Conservation (phyloP, 2,329 filamentous ascomycete species). For the Zymoseptoria brevis region DNA sequence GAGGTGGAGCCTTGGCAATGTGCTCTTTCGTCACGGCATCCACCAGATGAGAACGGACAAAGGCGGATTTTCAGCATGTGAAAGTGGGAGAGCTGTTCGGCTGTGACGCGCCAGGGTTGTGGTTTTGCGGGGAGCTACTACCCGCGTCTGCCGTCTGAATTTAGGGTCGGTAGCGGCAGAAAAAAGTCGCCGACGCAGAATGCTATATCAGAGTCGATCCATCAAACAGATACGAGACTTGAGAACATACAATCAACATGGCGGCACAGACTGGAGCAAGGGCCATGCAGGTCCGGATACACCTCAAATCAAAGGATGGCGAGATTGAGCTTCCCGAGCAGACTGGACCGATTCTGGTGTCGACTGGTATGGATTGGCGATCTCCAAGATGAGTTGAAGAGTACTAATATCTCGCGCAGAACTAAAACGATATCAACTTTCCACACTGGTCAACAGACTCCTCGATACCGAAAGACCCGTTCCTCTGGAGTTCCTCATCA, state of each 20-base stretch:
- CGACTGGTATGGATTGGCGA: slow-evolving; percentile 40
- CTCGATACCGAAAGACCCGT: slow-evolving; percentile 54
- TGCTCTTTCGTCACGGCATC: background rate
- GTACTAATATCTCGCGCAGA: slow-evolving; percentile 30
- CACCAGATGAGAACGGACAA: slow-evolving; percentile 1
- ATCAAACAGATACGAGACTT: background rate
- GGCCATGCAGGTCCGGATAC: slow-evolving; percentile 45
- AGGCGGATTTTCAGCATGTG: slow-evolving; percentile 8
- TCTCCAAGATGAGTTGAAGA: background rate
- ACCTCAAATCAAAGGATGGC: slow-evolving; percentile 45
- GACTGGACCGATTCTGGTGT: slow-evolving; percentile 49
- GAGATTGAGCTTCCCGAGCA: slow-evolving; percentile 48
- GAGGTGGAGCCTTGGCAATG: background rate
- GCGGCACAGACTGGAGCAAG: slow-evolving; percentile 9
- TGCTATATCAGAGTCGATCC: background rate
- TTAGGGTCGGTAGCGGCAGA: background rate
- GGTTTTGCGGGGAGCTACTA: background rate
- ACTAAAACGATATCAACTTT: slow-evolving; percentile 52
- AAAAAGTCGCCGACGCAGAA: slow-evolving; percentile 5
- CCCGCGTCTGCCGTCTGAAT: background rate
- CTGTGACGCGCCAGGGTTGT: background rate
- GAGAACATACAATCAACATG: background rate
- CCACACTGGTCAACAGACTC: slow-evolving; percentile 55
- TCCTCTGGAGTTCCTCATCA: slow-evolving; percentile 90
- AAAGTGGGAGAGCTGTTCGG: slow-evolving; percentile 6